Evolutionary conservation across 2,329 filamentous ascomycete species (phyloP).

Genomic region (Acephala macrosclerotiorum): DNA sequence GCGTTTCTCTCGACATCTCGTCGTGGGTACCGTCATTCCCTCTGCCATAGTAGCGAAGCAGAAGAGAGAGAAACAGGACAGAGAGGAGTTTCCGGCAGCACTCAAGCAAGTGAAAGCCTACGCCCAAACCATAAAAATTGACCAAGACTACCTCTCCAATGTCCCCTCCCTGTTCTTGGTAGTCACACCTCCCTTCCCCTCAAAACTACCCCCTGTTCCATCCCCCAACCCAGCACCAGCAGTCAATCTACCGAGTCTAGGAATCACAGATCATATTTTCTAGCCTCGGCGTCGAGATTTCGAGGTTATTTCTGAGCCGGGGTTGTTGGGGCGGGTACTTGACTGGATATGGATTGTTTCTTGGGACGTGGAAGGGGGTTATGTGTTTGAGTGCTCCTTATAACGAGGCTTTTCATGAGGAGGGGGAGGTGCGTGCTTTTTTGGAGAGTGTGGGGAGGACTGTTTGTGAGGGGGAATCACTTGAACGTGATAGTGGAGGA

Average conservation of each 20-base stretch:
- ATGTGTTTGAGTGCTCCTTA: conserved; percentile 19
- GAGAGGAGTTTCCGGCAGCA: too few species aligned
- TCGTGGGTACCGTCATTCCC: too few species aligned
- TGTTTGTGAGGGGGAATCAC: conserved; percentile 12
- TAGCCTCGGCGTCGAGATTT: conserved; percentile 2
- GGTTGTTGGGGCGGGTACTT: conserved; percentile 17
- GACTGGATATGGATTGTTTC: conserved; percentile 18
- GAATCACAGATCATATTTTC: conserved; percentile 19
- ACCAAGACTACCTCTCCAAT: conserved; percentile 11
- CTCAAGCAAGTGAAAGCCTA: too few species aligned
- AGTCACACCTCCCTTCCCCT: conserved; percentile 1
- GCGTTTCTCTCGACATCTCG: too few species aligned
- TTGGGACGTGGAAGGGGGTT: conserved; percentile 15
- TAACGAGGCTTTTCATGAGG: conserved; percentile 19
- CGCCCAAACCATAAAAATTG: too few species aligned
- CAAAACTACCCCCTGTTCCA: background rate
- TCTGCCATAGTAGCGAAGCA: too few species aligned
- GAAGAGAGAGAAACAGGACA: too few species aligned
- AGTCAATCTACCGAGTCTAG: conserved; percentile 20
- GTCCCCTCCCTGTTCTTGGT: conserved; percentile 14
- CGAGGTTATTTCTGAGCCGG: conserved; percentile 12
- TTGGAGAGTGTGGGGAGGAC: conserved; percentile 14
- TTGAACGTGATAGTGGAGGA: too few species aligned
- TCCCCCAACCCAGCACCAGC: conserved; percentile 10
- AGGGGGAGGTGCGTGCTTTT: conserved; percentile 15